Base-by-base conservation (phyloP, 768 basidiomycete genomes). In the Suillus hirtellus region DNA sequence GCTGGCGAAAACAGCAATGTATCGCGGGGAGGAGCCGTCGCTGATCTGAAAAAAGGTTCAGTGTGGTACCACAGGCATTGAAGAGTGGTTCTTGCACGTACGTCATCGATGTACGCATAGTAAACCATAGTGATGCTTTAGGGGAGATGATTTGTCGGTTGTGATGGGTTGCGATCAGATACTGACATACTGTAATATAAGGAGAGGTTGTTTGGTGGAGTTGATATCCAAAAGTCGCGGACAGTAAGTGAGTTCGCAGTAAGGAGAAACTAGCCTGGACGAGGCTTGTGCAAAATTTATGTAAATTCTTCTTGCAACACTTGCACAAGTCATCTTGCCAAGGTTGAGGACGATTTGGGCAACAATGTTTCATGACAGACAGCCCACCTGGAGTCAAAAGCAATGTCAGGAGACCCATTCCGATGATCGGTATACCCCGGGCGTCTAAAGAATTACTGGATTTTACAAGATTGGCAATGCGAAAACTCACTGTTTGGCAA, bases 1-100 rank as follows among this genome's bases (percentile, higher is more conserved):
- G 14, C 60, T 63, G 10, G 61, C 62, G 47, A 75, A 75, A n/a
- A 64, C 66, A 58, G 69, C 66, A 3, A 75, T 15, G 62, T 66
- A 70, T 49, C 70, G 68, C 14, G 12, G 42, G 17, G 9, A 10
- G 27, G 4, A 31, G 4, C 24, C 8, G 9, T 6, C 31, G 1
- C 4, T 53, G 31, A 34, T 34, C 52, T 34, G 35, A 10, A 34
- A 6, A 9, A 52, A 52, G 49, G 27, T 50, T 52, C 19, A 52
- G 50, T 2, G 31, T 27, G 10, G 31, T 34, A 34, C n/a, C 19
- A 6, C 52, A n/a, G 19, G 11, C 19, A 53, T 53, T 11, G 11
- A 34, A 53, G 52, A 19, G 9, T 34, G 1, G 2, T n/a, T 34
- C 5, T 53, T 53, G 31, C 11, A 53, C 31, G 10, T 12, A 53